A percentile compares a stretch with the other conserved stretches of the same genome.
Evolutionary conservation across 331 rosid species (phyloP).

Genomic region (Dryas integrifolia): DNA sequence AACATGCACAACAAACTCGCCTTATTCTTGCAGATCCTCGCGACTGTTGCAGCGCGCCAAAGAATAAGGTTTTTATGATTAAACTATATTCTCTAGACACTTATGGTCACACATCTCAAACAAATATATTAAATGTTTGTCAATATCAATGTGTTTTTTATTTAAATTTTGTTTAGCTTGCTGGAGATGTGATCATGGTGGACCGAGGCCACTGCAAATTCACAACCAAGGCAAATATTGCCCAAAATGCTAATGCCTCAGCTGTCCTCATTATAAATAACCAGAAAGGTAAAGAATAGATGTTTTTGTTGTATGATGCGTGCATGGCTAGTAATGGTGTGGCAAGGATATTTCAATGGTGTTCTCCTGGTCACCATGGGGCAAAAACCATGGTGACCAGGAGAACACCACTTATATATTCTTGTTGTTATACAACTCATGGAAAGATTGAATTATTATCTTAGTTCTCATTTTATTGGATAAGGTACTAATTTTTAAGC

Average conservation of each 20-base stretch:
- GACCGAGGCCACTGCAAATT: conserved; percentile 93
- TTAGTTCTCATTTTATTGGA: neutral
- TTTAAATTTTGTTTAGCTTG: conserved; percentile 49
- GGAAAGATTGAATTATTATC: neutral
- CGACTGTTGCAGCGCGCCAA: conserved; percentile 69
- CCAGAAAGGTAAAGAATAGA: conserved; percentile 57
- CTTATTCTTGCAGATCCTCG: conserved; percentile 84
- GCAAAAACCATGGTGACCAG: no score
- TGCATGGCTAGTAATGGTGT: neutral
- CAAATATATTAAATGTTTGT: neutral
- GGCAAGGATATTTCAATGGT: no score
- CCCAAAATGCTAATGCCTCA: conserved; percentile 90
- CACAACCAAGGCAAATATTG: conserved; percentile 76
- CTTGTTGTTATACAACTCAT: neutral
- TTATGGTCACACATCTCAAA: neutral
- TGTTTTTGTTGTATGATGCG: neutral
- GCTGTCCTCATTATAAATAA: conserved; percentile 89
- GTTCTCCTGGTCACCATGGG: no score
- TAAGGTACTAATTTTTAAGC: neutral
- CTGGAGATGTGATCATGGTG: conserved; percentile 89
- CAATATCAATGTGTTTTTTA: conserved; percentile 21
- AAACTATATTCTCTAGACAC: conserved; percentile 10
- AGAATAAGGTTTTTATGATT: conserved; percentile 57
- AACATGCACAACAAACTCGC: conserved; percentile 70
- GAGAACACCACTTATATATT: neutral